phyloP scores from a whole-genome alignment of 2,329 filamentous ascomycete genomes.

The Ophiostoma sp. region DNA sequence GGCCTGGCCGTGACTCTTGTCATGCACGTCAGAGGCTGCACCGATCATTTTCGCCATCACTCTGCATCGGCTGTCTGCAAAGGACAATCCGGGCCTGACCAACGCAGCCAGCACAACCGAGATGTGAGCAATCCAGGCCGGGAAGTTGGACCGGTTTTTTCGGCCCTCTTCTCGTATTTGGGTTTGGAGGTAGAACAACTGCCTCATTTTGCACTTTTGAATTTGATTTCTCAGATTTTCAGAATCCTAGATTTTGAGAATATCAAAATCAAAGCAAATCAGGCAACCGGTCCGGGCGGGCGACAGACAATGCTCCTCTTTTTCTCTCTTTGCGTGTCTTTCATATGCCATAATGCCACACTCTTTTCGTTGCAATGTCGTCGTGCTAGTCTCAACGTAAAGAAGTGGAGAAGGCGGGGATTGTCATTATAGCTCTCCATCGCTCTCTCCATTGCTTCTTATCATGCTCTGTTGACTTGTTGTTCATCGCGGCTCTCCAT shows the following conservation, averaged over 20 bases:
- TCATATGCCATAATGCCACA: conserved; percentile 6
- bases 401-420: conserved; percentile 22
- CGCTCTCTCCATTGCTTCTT: conserved; percentile 3
- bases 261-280: conserved; percentile 3
- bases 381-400: conserved; percentile 9
- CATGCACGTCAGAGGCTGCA: conserved; percentile 12
- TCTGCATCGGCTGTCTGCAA: conserved; percentile 14
- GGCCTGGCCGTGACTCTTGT: neutral
- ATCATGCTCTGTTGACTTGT: conserved; percentile 10
- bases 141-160: neutral
- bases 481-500: conserved; percentile 8
- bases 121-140: neutral
- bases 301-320: neutral
- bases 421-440: conserved; percentile 13
- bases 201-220: neutral
- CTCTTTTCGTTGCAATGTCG: conserved; percentile 4
- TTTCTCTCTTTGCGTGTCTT: neutral
- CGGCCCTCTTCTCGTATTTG: neutral
- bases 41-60: conserved; percentile 10
- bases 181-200: neutral
- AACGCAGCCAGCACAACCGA: conserved; percentile 8
- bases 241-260: neutral
- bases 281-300: conserved; percentile 16
- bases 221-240: neutral
- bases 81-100: conserved; percentile 5